A percentile compares a stretch with the other conserved stretches of the same genome.
Conservation (phyloP, 768 basidiomycete genomes). For the Chalciporus piperatus region DNA sequence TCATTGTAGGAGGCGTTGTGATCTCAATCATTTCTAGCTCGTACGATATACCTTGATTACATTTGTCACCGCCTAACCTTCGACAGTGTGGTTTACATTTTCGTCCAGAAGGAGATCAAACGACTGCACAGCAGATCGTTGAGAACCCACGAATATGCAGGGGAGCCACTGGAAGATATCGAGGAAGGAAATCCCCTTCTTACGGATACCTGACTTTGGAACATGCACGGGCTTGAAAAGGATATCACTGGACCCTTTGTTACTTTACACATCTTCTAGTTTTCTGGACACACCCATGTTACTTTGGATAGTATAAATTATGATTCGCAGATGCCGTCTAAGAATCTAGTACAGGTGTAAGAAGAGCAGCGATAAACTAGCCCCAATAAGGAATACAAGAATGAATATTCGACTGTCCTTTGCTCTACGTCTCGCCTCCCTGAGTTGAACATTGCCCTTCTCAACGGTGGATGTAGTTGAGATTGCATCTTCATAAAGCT, state of each 20-base stretch:
- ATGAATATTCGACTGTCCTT: conserved; percentile 89
- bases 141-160: conserved; percentile 52
- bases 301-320: conserved; percentile 3
- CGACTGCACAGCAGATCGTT: conserved; percentile 47
- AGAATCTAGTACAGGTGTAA: conserved; percentile 79
- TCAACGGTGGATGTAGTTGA: conserved; percentile 81
- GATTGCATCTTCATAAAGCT: conserved; percentile 93
- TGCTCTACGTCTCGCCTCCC: conserved; percentile 82
- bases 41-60: conserved; percentile 40
- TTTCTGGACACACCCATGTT: not conserved
- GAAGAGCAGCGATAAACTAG: conserved; percentile 88
- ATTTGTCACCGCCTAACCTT: conserved; percentile 12
- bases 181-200: conserved; percentile 59
- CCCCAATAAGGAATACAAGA: conserved; percentile 87
- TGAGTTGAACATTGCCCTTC: conserved; percentile 87
- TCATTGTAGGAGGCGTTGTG: conserved; percentile 59
- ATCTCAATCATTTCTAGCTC: conserved; percentile 62
- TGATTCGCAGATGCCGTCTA: conserved; percentile 3
- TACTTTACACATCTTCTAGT: no score
- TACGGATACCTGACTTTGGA: not conserved
- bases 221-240: not conserved
- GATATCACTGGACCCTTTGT: not conserved
- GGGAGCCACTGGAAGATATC: conserved; percentile 57
- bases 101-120: conserved; percentile 60
- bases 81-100: conserved; percentile 61